Percentiles rank a stretch among this genome's conserved stretches.
These are phyloP conservation scores for Hymenoscyphus fraxineus DNA, from an alignment of 2,329 filamentous ascomycete species.

Conservation along the genomic window DNA sequence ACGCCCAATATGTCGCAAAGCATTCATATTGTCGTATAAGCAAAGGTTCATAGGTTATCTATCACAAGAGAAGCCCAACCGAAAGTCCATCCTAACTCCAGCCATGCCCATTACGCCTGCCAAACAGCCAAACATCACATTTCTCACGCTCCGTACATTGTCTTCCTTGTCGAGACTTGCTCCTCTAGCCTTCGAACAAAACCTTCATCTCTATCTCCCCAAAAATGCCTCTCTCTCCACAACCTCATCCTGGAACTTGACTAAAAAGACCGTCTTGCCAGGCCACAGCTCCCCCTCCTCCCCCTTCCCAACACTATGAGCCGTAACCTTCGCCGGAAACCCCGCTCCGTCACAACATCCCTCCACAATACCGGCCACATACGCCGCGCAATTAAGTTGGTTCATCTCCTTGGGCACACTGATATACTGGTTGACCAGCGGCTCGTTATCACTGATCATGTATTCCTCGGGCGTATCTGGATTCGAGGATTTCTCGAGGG, in stretches of 20 bases:
- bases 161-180: slow-evolving; percentile 2
- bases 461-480: slow-evolving; percentile 87
- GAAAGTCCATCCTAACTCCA: slow-evolving; percentile 22
- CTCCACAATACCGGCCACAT: slow-evolving; percentile 91
- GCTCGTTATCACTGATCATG: slow-evolving; percentile 99
- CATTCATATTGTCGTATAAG: not conserved
- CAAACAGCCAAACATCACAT: slow-evolving; percentile 6
- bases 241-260: slow-evolving; percentile 89
- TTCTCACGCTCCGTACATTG: not conserved
- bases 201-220: slow-evolving; percentile 45
- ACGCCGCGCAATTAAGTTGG: slow-evolving; percentile 94
- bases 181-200: slow-evolving; percentile 27
- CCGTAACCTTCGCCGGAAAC: slow-evolving; percentile 83
- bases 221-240: slow-evolving; percentile 85
- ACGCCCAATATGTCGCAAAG: not conserved
- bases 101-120: slow-evolving; percentile 24
- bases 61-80: slow-evolving; percentile 7
- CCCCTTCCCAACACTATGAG: slow-evolving; percentile 67
- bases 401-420: slow-evolving; percentile 92
- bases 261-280: slow-evolving; percentile 89
- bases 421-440: slow-evolving; percentile 90
- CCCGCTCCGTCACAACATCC: slow-evolving; percentile 91
- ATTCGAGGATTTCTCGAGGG: slow-evolving; percentile 82
- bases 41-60: slow-evolving; percentile 3
- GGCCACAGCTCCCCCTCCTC: slow-evolving; percentile 82